Percentiles rank a stretch among this genome's conserved stretches.
phyloP scores from a whole-genome alignment of 768 basidiomycete species.

The Podaxis rugospora region DNA sequence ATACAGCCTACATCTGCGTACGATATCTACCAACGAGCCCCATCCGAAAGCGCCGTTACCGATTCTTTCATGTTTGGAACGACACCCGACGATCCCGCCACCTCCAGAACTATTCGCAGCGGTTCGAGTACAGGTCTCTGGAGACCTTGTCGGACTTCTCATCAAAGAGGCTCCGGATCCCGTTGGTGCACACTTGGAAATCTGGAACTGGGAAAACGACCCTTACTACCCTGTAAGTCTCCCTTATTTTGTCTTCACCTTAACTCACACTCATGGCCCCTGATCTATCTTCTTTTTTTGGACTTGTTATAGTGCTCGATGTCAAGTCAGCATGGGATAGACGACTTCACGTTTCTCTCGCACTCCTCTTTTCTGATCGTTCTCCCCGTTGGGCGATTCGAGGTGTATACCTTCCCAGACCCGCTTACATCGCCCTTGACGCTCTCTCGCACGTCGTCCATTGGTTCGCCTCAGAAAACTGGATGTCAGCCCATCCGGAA shows the following conservation, averaged over 20 bases:
- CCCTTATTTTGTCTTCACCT: background rate
- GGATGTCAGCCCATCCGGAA: conserved; percentile 27
- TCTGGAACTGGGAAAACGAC: conserved; percentile 46
- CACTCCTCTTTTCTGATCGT: conserved; percentile 42
- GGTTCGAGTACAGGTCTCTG: conserved; percentile 42
- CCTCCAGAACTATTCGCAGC: conserved; percentile 32
- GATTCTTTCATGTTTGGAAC: conserved; percentile 34
- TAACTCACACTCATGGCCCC: background rate
- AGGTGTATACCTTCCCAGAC: conserved; percentile 43
- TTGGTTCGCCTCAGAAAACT: background rate
- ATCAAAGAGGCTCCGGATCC: conserved; percentile 41
- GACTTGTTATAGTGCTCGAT: conserved; percentile 31
- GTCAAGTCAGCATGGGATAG: conserved; percentile 38
- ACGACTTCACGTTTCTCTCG: conserved; percentile 50
- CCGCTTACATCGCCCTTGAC: conserved; percentile 19
- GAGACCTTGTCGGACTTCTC: conserved; percentile 43
- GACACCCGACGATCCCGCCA: conserved; percentile 22
- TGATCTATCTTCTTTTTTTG: conserved; percentile 1
- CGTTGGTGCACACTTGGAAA: conserved; percentile 40
- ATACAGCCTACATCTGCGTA: conserved; percentile 47
- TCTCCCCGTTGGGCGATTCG: conserved; percentile 40
- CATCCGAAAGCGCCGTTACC: conserved; percentile 40
- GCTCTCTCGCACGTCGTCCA: background rate
- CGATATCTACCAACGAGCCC: conserved; percentile 45
- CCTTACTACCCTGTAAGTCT: conserved; percentile 36